Conservation (phyloP, 306 rosid species). For the Amphicarpaea edgeworthii region DNA sequence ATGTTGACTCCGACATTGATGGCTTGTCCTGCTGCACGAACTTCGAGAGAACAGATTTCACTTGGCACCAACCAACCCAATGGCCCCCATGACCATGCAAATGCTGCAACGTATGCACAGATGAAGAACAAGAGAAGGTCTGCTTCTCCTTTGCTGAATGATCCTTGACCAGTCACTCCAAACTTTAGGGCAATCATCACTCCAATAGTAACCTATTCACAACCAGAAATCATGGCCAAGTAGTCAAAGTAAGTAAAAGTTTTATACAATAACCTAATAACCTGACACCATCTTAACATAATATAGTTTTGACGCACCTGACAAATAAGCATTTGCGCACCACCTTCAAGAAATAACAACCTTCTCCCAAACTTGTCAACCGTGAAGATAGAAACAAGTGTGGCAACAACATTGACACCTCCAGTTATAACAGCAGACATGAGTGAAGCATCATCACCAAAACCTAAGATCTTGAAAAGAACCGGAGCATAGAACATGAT, state of each 20-base stretch:
- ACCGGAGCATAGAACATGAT: slow-evolving; percentile 15
- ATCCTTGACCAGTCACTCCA: slow-evolving; percentile 59
- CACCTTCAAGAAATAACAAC: neutral
- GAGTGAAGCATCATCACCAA: neutral
- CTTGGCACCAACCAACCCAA: slow-evolving; percentile 73
- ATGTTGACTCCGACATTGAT: slow-evolving; percentile 67
- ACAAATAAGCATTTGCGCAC: neutral
- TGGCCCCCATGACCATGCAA: slow-evolving; percentile 84
- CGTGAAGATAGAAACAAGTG: neutral
- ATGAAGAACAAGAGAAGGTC: slow-evolving; percentile 52
- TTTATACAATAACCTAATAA: no score
- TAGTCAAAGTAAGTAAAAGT: no score
- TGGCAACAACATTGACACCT: neutral
- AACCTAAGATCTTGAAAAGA: neutral
- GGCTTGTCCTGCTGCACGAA: slow-evolving; percentile 68
- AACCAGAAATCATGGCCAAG: neutral
- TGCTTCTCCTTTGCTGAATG: slow-evolving; percentile 38
- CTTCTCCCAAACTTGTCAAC: neutral
- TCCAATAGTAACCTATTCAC: slow-evolving; percentile 50
- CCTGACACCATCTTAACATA: no score
- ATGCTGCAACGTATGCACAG: slow-evolving; percentile 69
- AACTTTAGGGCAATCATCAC: slow-evolving; percentile 44
- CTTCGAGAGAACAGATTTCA: slow-evolving; percentile 64
- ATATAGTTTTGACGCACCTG: neutral
- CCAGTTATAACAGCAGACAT: neutral